Conservation (phyloP, 306 rosid species). For the Aeschynomene evenia region DNA sequence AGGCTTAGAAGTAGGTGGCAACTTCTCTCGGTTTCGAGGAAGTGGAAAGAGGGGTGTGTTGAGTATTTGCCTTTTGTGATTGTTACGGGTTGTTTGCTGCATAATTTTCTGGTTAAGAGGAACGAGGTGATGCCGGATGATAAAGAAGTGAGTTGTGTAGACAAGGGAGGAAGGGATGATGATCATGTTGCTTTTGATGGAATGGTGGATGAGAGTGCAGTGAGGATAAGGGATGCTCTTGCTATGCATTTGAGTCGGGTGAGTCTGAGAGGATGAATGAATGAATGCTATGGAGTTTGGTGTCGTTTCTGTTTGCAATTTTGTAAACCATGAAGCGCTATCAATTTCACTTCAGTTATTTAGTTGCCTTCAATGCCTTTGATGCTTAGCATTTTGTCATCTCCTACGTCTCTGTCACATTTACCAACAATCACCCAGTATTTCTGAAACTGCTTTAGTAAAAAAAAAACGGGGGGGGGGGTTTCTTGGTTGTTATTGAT, state of each 20-base stretch:
- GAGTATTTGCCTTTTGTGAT: conserved; percentile 71
- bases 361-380: neutral
- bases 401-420: neutral
- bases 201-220: conserved; percentile 51
- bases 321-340: conserved; percentile 9
- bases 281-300: conserved; percentile 34
- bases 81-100: conserved; percentile 71
- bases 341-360: neutral
- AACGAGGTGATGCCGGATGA: conserved; percentile 41
- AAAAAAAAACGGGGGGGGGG: neutral
- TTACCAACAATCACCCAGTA: neutral
- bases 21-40: conserved; percentile 49
- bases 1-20: conserved; percentile 59
- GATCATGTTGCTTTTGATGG: conserved; percentile 48
- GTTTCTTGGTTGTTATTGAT: neutral
- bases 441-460: neutral
- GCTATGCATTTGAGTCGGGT: conserved; percentile 67
- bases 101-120: conserved; percentile 70
- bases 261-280: conserved; percentile 57
- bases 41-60: conserved; percentile 64
- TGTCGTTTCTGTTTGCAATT: neutral
- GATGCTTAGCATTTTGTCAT: neutral
- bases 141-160: conserved; percentile 28
- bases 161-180: conserved; percentile 27
- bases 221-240: conserved; percentile 62